Conservation (phyloP, 306 rosid genomes). For the Cucumis hystrix region DNA sequence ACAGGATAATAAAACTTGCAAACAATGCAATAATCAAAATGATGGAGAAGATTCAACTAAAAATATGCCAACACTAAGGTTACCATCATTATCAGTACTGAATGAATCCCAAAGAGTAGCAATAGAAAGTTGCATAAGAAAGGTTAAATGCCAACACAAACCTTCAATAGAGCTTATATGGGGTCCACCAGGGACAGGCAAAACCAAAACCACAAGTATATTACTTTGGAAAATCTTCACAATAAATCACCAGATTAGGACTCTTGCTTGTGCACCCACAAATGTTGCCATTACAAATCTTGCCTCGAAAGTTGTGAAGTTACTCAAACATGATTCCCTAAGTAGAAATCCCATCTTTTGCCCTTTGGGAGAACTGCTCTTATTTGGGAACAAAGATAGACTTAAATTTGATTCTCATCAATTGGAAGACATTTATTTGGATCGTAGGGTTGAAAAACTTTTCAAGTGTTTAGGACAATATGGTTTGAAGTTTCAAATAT, state of each 20-base stretch:
- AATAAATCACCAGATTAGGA: constrained; percentile 25
- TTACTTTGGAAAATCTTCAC: constrained; percentile 28
- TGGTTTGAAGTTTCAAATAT: constrained; percentile 44
- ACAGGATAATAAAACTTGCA: constrained; percentile 17
- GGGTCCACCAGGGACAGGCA: constrained; percentile 92
- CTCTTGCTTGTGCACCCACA: constrained; percentile 80
- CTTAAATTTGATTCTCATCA: constrained; percentile 35
- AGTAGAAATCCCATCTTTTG: constrained; percentile 28
- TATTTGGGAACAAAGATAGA: constrained; percentile 55
- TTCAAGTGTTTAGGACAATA: constrained; percentile 26
- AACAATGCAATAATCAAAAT: background rate
- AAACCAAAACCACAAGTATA: constrained; percentile 47
- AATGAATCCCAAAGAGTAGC: constrained; percentile 48
- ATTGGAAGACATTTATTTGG: constrained; percentile 38
- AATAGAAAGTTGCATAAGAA: constrained; percentile 29
- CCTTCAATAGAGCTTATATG: constrained; percentile 41
- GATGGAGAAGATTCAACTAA: background rate
- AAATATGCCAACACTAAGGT: background rate
- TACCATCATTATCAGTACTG: constrained; percentile 2
- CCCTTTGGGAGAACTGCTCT: constrained; percentile 43
- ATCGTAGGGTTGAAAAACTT: constrained; percentile 44
- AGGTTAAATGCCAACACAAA: constrained; percentile 17
- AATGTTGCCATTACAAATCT: constrained; percentile 57
- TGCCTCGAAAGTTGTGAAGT: constrained; percentile 34
- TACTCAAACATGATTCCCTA: constrained; percentile 19